Evolutionary conservation across 257 asterid species (phyloP), one percentile per base, ranked within the genome.

Genomic region (Ehretia macrophylla): DNA sequence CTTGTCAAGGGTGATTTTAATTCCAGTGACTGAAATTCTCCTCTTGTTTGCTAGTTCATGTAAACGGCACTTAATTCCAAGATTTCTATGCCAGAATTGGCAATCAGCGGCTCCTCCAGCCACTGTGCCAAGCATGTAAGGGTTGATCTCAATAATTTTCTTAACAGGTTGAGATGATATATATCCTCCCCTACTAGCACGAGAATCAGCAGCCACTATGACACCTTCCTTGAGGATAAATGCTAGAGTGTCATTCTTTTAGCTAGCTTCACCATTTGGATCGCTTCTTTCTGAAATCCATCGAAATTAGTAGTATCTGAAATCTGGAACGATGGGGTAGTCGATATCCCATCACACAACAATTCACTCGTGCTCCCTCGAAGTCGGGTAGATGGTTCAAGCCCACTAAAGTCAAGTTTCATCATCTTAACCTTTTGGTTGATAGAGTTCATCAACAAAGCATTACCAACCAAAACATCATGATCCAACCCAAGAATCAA

Each of bases 61-160:
- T 18, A 91, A 68, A 14, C 95, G 95, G 60, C 98, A 88, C 95
- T 89, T 87, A n/a, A 84, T 75, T 19, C 95, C 95, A 55, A 87
- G 68, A 74, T 87, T 87, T 54, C 94, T 80, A 76, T 82, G 90
- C 95, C 95, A 87, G 81, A 87, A 87, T 75, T 84, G 95, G 81
- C 95, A 87, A 75, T 87, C 95, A 37, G 94, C 95, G 46, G 93
- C 97, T 61, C 97, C 97, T 65, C 96, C 97, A 71, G 96, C 97
- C 97, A 87, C 84, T 60, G 95, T 90, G 23, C 96, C 96, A 68
- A 85, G 93, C 95, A 86, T 84, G 81, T 89, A 82, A 1, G 94
- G 94, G 48, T 82, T 86, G 94, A n/a, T n/a, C n/a, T n/a, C n/a
- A n/a, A n/a, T n/a, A n/a, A n/a, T n/a, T n/a, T n/a, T n/a, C n/a